These are phyloP conservation scores for Wickerhamomyces sp. DNA, from an alignment of 1,139 yeast genomes.

Conservation along the genomic window DNA sequence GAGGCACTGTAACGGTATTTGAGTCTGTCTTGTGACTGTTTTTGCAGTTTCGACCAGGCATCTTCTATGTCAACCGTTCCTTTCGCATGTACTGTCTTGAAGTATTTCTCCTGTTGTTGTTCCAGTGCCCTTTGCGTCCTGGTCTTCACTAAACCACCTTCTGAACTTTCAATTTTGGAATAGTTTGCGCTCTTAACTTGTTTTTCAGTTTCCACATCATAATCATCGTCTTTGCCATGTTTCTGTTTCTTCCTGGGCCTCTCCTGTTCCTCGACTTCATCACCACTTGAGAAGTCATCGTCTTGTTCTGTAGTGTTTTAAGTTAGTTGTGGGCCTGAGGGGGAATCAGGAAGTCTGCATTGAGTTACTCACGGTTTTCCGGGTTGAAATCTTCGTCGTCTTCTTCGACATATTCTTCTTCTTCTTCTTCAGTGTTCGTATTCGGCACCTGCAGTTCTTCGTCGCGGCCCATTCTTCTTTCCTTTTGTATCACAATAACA, in stretches of 20 bases:
- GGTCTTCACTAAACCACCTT: slow-evolving; percentile 53
- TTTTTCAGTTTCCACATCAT: slow-evolving; percentile 26
- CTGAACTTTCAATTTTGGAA: slow-evolving; percentile 40
- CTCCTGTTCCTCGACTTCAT: slow-evolving; percentile 15
- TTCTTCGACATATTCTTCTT: slow-evolving; percentile 48
- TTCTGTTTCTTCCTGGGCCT: slow-evolving; percentile 14
- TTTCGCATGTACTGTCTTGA: slow-evolving; percentile 22
- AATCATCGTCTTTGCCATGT: slow-evolving; percentile 19
- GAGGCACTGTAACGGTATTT: slow-evolving; percentile 4
- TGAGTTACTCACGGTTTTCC: slow-evolving; percentile 20
- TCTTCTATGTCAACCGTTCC: slow-evolving; percentile 39
- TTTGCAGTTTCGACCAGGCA: slow-evolving; percentile 39
- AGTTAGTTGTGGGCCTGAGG: slow-evolving; percentile 8
- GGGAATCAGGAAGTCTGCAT: too few species aligned
- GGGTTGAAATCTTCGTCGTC: slow-evolving; percentile 67
- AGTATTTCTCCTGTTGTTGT: slow-evolving; percentile 26
- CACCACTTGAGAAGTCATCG: slow-evolving; percentile 26
- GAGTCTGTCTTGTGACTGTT: slow-evolving; percentile 2
- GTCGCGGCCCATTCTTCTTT: too few species aligned
- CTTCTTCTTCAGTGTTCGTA: slow-evolving; percentile 15
- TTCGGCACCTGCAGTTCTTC: too few species aligned
- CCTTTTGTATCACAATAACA: too few species aligned
- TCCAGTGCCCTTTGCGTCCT: slow-evolving; percentile 46
- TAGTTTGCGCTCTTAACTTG: slow-evolving; percentile 33
- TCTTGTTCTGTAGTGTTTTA: slow-evolving; percentile 4